Conservation (phyloP, 1,139 yeast species). For the Saccharomyces hybrid region DNA sequence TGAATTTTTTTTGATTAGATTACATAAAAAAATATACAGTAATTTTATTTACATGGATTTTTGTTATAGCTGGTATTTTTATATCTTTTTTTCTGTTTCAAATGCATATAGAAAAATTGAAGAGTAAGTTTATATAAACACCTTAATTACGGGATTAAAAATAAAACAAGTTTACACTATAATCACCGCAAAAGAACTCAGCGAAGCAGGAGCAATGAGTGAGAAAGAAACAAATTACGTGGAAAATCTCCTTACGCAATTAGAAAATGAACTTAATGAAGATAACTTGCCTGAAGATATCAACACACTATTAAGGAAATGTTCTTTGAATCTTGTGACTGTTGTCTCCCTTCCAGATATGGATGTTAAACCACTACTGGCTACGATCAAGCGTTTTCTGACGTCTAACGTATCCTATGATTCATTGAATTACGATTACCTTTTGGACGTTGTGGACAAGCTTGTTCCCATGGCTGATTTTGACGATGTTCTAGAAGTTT, state of each 20-base stretch:
- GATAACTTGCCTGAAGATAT: constrained; percentile 7
- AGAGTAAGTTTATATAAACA: not conserved
- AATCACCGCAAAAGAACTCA: not conserved
- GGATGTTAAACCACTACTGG: constrained; percentile 15
- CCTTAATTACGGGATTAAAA: not conserved
- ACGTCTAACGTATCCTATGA: constrained; percentile 5
- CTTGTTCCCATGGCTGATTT: constrained; percentile 25
- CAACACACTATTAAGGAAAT: constrained; percentile 16
- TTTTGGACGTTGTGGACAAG: constrained; percentile 27
- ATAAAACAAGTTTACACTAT: not conserved
- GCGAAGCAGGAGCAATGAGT: not conserved
- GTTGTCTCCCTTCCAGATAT: constrained; percentile 7
- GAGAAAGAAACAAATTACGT: not conserved
- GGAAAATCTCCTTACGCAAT: constrained; percentile 8
- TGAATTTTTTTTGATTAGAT: not conserved
- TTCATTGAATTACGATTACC: constrained; percentile 12
- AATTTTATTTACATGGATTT: not conserved
- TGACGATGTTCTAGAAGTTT: constrained; percentile 27
- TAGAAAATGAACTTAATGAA: constrained; percentile 9
- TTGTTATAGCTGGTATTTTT: not conserved
- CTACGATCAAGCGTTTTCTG: constrained; percentile 15
- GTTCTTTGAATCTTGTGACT: constrained; percentile 17
- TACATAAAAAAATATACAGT: not conserved
- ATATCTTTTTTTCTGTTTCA: not conserved
- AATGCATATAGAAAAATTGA: not conserved